Base-by-base conservation (phyloP, 2,329 filamentous ascomycete species). In the Epichloe glyceriae region DNA sequence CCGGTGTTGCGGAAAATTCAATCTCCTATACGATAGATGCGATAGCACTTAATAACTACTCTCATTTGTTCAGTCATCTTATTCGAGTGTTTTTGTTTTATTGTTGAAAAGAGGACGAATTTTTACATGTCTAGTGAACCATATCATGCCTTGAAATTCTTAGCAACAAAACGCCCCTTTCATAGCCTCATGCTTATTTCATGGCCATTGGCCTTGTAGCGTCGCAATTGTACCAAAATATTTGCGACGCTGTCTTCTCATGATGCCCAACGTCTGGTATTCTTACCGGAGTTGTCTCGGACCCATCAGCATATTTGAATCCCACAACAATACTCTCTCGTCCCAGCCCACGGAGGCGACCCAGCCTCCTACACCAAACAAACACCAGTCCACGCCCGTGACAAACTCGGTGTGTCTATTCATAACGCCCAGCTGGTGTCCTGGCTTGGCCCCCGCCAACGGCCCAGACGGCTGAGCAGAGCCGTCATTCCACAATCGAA, bases 281-380 rank as follows among this genome's bases (percentile, higher is more conserved):
- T 12, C 5, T 35, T 42, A 22, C 14, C 8, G 3, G 7, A 33
- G 12, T 55, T 41, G 64, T 53, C 60, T 56, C 40, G 58, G 57
- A 4, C 53, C 62, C 62, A 68, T 64, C 38, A 78, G 56, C 56
- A 72, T 69, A 54, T 75, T 82, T 39, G 90, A 86, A 71, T 98
- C 93, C 91, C 91, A 98, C 5, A 98, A 79, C 60, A 94, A 72
- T 11, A 98, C 77, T 59, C 82, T 78, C 70, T 96, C 89, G 61
- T 98, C 93, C 93, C 93, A 98, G 1, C 88, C 90, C 2, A 86
- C 87, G 55, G 87, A 94, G 2, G 93, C 90, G 58, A 90, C 90
- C 93, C 93, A 98, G 5, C 93, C 93, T 56, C 95, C 90, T 22
- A 82, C 85, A 4, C 93, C 93, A 67, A 98, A 98, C 43, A 98